Evolutionary conservation across 768 basidiomycete genomes (phyloP).

Genomic region (Cystofilobasidium bisporidii): DNA sequence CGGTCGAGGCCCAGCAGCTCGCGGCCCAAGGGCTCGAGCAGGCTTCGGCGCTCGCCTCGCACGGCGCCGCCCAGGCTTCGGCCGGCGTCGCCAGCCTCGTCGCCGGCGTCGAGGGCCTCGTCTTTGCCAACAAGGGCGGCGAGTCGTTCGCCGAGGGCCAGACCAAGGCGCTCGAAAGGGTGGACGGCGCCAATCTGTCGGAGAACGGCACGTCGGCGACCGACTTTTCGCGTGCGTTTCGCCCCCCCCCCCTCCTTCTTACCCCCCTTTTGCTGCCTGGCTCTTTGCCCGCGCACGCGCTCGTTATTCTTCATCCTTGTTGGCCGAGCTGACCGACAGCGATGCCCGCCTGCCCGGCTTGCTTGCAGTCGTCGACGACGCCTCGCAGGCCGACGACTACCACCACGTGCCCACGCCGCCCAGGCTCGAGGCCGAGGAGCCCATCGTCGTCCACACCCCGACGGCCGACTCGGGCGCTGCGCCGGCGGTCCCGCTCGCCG

Average conservation of each 20-base stretch:
- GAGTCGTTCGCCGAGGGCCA: neutral
- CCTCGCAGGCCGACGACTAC: neutral
- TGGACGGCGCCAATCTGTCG: neutral
- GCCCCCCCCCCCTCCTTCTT: too few relatives aligned
- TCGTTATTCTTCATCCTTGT: too few relatives aligned
- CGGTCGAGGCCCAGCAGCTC: neutral
- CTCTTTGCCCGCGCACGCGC: too few relatives aligned
- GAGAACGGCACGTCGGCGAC: neutral
- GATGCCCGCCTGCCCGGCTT: too few relatives aligned
- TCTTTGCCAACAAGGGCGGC: neutral
- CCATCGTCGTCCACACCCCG: neutral
- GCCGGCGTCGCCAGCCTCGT: neutral
- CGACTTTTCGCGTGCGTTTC: neutral
- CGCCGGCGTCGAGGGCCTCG: conserved; percentile 6
- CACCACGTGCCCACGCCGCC: conserved; percentile 1
- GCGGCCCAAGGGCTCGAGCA: neutral
- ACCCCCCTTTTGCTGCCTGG: too few relatives aligned
- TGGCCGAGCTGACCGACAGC: too few relatives aligned
- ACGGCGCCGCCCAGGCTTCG: neutral
- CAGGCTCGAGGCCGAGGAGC: neutral
- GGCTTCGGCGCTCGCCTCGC: neutral
- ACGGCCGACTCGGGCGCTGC: neutral
- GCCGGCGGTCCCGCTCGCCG: too few relatives aligned
- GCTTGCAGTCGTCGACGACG: neutral
- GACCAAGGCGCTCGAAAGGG: neutral